Conservation (phyloP, 768 basidiomycete species). For the Lactifluus pinguis region DNA sequence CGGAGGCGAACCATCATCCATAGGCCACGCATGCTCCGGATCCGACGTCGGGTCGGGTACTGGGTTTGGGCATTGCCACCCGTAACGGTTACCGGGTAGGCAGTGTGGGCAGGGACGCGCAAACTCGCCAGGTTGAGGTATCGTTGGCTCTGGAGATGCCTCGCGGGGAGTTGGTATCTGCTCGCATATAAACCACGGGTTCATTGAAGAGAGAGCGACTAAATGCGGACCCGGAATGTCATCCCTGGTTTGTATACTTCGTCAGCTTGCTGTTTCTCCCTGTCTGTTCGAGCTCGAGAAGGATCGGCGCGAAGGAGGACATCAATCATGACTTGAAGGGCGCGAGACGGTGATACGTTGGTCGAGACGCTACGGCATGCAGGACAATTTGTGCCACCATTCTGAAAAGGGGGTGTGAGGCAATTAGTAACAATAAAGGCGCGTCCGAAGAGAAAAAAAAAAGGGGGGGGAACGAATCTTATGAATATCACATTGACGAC, state of each 20-base stretch:
- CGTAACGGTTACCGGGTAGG: slow-evolving; percentile 54
- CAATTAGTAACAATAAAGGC: neutral
- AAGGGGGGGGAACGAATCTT: slow-evolving; percentile 16
- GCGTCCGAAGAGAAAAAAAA: slow-evolving; percentile 2
- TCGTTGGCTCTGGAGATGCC: slow-evolving; percentile 64
- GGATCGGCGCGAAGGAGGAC: slow-evolving; percentile 63
- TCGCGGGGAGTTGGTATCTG: slow-evolving; percentile 73
- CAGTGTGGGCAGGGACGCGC: slow-evolving; percentile 80
- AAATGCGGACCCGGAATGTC: slow-evolving; percentile 48
- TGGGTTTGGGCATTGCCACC: slow-evolving; percentile 77
- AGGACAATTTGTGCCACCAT: slow-evolving; percentile 79
- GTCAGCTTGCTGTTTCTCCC: slow-evolving; percentile 75
- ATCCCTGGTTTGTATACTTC: slow-evolving; percentile 61
- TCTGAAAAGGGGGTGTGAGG: slow-evolving; percentile 35
- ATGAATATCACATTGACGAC: neutral
- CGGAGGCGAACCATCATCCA: slow-evolving; percentile 70
- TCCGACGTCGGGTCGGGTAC: slow-evolving; percentile 63
- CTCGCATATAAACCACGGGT: neutral
- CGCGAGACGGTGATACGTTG: slow-evolving; percentile 61
- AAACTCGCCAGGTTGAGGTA: slow-evolving; percentile 55
- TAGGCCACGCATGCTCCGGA: slow-evolving; percentile 63
- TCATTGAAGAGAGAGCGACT: neutral
- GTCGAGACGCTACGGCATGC: slow-evolving; percentile 67
- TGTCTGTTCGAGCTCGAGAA: slow-evolving; percentile 52
- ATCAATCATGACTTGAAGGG: slow-evolving; percentile 65